Evolutionary conservation across 2,329 filamentous ascomycete genomes (phyloP), one percentile per base, ranked within the genome.

Genomic region (Fusarium mundagurra): DNA sequence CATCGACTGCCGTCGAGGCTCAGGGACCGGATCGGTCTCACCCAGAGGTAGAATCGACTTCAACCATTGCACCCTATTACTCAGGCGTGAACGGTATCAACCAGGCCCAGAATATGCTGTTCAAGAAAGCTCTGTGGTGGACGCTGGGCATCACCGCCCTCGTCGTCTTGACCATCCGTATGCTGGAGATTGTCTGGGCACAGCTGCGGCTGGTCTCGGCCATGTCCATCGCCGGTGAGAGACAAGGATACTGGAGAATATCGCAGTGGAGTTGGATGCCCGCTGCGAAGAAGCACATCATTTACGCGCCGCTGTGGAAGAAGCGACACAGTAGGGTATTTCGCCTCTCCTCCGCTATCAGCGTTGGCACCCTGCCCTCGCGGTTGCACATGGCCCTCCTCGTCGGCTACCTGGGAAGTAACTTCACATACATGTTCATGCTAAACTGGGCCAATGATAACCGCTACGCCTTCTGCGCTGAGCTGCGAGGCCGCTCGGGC

Each of bases 401-500:
- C 48, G 75, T 84, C 45, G 77, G 87, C 58, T 93, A 91, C 78
- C 76, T 92, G 10, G 78, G 84, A 65, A 91, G 89, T 84, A 93
- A 93, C 79, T 41, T 91, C 36, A 83, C 84, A 72, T 93, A 92
- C 84, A 89, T 91, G 84, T 86, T 91, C 67, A 81, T 88, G 54
- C 84, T 93, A 58, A 92, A 29, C 82, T 93, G 90, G 86, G 74
- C 75, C 22, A 84, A 86, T 62, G 78, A 84, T 51, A 90, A 92
- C 80, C 84, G 83, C 61, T 92, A 86, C 78, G 88, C 92, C 6
- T 86, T 97, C 34, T 86, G 93, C 48, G 95, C 95, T 31, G 93
- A 97, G 80, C 87, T 98, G 47, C 92, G 96, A 77, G 95, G 95
- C 43, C 91, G 96, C 66, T 93, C 93, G 11, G 96, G 96, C 61